Base-by-base conservation (phyloP, 2,329 filamentous ascomycete species). In the Erysiphe pulchra region DNA sequence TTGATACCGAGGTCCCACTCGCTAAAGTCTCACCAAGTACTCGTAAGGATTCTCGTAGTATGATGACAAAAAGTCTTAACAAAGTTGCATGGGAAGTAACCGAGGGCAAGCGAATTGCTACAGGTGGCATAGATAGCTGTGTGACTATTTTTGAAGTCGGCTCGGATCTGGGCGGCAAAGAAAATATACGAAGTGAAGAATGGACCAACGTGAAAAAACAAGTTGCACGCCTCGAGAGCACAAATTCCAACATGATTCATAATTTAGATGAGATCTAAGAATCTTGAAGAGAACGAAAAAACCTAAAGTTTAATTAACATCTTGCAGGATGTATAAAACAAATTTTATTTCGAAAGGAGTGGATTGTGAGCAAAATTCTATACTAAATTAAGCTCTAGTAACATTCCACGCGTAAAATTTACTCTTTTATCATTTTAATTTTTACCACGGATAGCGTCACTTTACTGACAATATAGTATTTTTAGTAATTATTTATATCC, bases 111-210 rank as follows among this genome's bases (percentile, higher is more conserved):
- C 72, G 82, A 45, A 65, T 95, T 44, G 90, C 87, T 1, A 85
- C 85, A 0, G 92, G 90, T 40, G 90, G 90, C 4, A 78, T 98
- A 49, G 86, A 94, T 56, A 87, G 87, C 11, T 75, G 84, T 1
- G 68, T 94, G 18, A 93, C 81, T 0, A 75, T 98, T 8, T 98
- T 95, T 57, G 90, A 98, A 62, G 87, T 98, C 47, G 78, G 84
- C 20, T 65, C 70, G 55, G 74, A 86, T 52, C 60, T 92, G 11
- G 85, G 86, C 24, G 86, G 85, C n/a, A 77, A 80, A 52, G 90
- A 95, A 56, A 71, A 74, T 32, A 70, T 83, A 36, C 79, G 80
- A 59, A 75, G 75, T 45, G 90, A 98, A 56, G 87, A 95, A 60
- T 98, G 90, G 87, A 73, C 79, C 6, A 81, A 73, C 33, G 81